These are phyloP conservation scores for Monosporascus sp. DNA, from an alignment of 2,329 filamentous ascomycete genomes.

Conservation along the genomic window DNA sequence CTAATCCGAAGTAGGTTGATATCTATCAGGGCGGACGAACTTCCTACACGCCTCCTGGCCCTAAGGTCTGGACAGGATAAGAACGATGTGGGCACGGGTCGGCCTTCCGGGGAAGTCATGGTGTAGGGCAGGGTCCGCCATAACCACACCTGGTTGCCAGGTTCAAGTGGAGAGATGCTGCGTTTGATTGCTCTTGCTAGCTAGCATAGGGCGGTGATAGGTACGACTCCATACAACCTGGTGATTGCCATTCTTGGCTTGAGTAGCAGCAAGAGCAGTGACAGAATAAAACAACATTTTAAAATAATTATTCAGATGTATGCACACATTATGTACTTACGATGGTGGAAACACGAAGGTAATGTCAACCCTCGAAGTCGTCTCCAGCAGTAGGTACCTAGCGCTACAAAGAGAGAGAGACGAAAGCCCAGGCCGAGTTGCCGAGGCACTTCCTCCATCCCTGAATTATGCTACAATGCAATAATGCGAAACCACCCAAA, in stretches of 20 bases:
- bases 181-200: too few relatives aligned
- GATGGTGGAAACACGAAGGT: too few relatives aligned
- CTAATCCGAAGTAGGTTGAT: slow-evolving; percentile 32
- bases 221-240: too few relatives aligned
- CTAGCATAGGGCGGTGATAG: too few relatives aligned
- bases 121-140: background rate
- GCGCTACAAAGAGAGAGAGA: too few relatives aligned
- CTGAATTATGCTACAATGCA: background rate
- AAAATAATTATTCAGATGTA: too few relatives aligned
- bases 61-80: slow-evolving; percentile 43
- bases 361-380: too few relatives aligned
- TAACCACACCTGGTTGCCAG: background rate
- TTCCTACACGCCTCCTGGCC: slow-evolving; percentile 43
- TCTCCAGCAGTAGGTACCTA: background rate
- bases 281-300: too few relatives aligned
- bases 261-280: too few relatives aligned
- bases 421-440: background rate
- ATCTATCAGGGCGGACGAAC: slow-evolving; percentile 40
- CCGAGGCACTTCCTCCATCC: background rate
- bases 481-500: too few relatives aligned
- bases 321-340: too few relatives aligned
- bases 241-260: too few relatives aligned
- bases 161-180: background rate
- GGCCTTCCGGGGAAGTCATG: background rate
- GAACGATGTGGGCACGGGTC: background rate